Base-by-base conservation (phyloP, 2,329 filamentous ascomycete genomes). In the Aspergillus pseudoviridinutans region DNA sequence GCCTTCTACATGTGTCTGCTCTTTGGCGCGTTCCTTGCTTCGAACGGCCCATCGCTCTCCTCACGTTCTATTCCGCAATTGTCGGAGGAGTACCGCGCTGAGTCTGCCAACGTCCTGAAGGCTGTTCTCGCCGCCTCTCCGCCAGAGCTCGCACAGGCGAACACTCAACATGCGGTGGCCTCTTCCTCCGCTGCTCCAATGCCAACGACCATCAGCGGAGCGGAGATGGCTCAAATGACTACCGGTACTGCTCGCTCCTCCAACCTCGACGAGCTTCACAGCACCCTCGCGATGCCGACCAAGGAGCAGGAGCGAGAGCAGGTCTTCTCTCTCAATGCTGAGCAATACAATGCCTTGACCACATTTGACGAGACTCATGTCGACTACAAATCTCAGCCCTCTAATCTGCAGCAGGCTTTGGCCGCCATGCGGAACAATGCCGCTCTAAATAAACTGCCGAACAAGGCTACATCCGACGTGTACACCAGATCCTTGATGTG, bases 1-100 rank as follows among this genome's bases (percentile, higher is more conserved):
- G 91, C 68, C 78, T 97, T 68, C 82, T 97, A 74, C 88, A 96
- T 97, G 91, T 89, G 97, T 66, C 89, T 99, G 71, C 88, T 99
- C 55, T 92, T 96, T 63, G 94, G 94, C 71, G 94, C 94, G 54
- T 96, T 97, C 71, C 92, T 97, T 66, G 89, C 94, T 61, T 97
- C 93, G 32, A 95, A 92, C 77, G 86, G 86, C 65, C 84, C 86
- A 49, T 81, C 87, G 22, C 79, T 83, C n/a, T 66, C 76, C 4
- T 65, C 75, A 46, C 85, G 87, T 42, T 85, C 86, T 64, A 87
- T 78, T 35, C 76, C 77, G 8, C 69, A 74, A 47, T 66, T 79
- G 17, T 77, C 77, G 12, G 76, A 79, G 54, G 76, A 79, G 58
- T 79, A 79, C 60, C 76, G 76, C 47, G 74, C 75, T 17, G 77